These are phyloP conservation scores for Ceratonia siliqua DNA, from an alignment of 306 rosid species.

Conservation along the genomic window DNA sequence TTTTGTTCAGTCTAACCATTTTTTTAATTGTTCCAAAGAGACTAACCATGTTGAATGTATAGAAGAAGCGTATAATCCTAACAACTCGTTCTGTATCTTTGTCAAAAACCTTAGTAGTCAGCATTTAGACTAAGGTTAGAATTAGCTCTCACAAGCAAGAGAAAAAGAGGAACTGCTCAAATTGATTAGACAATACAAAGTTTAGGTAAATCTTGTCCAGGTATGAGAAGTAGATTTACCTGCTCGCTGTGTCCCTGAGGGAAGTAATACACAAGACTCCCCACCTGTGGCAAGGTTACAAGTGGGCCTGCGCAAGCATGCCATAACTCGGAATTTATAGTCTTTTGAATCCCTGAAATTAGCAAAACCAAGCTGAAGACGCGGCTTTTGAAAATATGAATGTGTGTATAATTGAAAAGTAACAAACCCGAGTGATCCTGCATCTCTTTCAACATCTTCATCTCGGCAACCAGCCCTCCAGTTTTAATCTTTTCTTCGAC, in stretches of 20 bases:
- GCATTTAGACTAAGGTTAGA: too few species aligned
- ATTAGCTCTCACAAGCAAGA: too few species aligned
- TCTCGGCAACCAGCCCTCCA: conserved; percentile 66
- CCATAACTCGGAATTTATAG: conserved; percentile 90
- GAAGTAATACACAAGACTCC: conserved; percentile 84
- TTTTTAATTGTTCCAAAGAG: too few species aligned
- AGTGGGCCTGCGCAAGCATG: conserved; percentile 99
- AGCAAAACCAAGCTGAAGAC: background rate
- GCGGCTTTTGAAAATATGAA: background rate
- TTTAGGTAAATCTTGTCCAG: background rate
- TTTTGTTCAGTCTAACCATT: too few species aligned
- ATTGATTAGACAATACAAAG: background rate
- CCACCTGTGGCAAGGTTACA: conserved; percentile 82
- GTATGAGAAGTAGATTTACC: conserved; percentile 38
- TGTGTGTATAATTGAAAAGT: background rate
- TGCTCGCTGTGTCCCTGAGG: conserved; percentile 99
- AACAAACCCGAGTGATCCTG: conserved; percentile 82
- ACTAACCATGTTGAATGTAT: background rate
- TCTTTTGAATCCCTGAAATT: conserved; percentile 67
- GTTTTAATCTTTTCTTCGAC: conserved; percentile 67
- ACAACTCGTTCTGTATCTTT: background rate
- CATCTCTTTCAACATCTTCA: conserved; percentile 86
- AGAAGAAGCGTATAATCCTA: background rate
- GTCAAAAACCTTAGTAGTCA: too few species aligned
- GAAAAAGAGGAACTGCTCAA: too few species aligned